A percentile compares a stretch with the other conserved stretches of the same genome.
Conservation (phyloP, 1,284 basidiomycete genomes). For the Xerocomus cyaneibrunnescens region DNA sequence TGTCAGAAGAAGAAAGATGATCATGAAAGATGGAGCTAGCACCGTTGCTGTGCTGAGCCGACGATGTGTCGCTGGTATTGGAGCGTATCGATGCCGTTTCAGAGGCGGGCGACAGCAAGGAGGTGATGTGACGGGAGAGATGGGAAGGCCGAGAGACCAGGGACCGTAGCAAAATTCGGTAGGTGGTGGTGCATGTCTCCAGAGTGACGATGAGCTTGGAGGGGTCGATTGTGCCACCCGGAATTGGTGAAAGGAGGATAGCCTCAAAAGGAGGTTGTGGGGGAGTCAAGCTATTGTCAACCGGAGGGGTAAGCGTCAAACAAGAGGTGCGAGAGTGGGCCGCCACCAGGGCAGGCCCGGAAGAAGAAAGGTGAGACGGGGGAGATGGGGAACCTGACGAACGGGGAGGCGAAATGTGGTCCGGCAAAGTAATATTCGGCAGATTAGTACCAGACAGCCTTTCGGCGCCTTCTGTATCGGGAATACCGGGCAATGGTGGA, state of each 20-base stretch:
- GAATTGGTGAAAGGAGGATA: conserved; percentile 62
- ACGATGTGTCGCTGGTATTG: conserved; percentile 38
- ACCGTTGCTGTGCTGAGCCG: conserved; percentile 35
- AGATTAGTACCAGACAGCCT: conserved; percentile 23
- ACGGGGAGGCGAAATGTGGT: conserved; percentile 36
- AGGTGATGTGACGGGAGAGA: conserved; percentile 55
- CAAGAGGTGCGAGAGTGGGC: conserved; percentile 41
- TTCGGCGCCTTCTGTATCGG: conserved; percentile 20
- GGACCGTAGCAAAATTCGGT: conserved; percentile 63
- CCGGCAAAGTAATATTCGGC: conserved; percentile 16
- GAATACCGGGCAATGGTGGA: conserved; percentile 47
- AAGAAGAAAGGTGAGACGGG: conserved; percentile 40
- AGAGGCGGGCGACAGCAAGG: conserved; percentile 45
- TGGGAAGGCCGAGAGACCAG: conserved; percentile 65
- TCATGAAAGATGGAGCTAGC: conserved; percentile 47
- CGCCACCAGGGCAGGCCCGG: conserved; percentile 40
- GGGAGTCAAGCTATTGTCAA: conserved; percentile 36
- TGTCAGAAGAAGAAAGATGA: conserved; percentile 59
- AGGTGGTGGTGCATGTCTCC: conserved; percentile 65
- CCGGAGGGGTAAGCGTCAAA: conserved; percentile 41
- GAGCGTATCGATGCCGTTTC: conserved; percentile 55
- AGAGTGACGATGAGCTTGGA: conserved; percentile 63
- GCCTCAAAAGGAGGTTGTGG: conserved; percentile 57
- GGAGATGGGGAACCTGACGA: conserved; percentile 38
- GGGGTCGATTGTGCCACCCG: conserved; percentile 48